Conservation (phyloP, 2,329 filamentous ascomycete species). For the Aspergillus sp. region DNA sequence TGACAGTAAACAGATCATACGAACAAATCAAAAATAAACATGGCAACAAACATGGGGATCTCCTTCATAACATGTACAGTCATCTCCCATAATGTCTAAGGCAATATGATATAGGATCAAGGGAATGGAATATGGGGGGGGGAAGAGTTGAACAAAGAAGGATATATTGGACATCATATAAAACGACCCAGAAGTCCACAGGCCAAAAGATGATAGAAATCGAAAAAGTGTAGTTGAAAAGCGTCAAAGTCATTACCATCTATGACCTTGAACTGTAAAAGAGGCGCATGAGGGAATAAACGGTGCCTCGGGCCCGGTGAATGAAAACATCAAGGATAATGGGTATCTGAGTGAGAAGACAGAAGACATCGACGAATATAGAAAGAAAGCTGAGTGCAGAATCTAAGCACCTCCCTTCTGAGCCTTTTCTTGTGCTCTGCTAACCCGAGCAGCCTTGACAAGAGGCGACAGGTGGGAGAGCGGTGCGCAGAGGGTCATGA, state of each 20-base stretch:
- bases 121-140: too few species aligned
- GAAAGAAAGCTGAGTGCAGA: conserved; percentile 14
- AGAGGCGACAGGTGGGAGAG: conserved; percentile 76
- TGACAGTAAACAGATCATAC: neutral
- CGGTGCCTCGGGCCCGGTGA: too few species aligned
- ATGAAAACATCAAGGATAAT: conserved; percentile 11
- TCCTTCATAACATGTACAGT: too few species aligned
- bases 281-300: too few species aligned
- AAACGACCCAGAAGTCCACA: neutral
- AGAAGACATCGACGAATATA: conserved; percentile 24
- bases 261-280: conserved; percentile 14
- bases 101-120: too few species aligned
- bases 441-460: conserved; percentile 78
- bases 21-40: neutral
- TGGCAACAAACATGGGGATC: conserved; percentile 2
- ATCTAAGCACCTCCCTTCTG: conserved; percentile 51
- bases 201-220: neutral
- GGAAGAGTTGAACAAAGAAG: neutral
- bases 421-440: conserved; percentile 78
- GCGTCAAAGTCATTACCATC: conserved; percentile 20
- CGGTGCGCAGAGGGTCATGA: conserved; percentile 73
- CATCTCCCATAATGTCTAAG: too few species aligned
- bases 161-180: conserved; percentile 7
- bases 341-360: conserved; percentile 25
- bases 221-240: conserved; percentile 1